Conservation (phyloP, 179 eudicot species). For the Beta macrorhiza region DNA sequence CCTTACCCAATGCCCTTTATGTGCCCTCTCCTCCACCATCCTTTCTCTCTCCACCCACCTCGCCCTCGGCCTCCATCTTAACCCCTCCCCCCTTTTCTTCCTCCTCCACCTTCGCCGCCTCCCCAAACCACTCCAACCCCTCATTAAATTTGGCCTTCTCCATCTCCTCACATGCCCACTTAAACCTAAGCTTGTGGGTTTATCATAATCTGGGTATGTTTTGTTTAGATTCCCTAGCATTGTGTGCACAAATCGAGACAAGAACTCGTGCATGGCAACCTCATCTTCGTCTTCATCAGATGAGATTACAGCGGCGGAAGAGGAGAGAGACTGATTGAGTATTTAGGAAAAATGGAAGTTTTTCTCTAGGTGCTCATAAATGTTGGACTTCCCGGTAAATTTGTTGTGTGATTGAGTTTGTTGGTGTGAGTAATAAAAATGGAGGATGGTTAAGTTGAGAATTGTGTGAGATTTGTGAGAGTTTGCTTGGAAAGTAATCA, state of each 20-base stretch:
- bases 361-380: neutral
- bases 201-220: constrained; percentile 51
- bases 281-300: constrained; percentile 38
- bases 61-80: constrained; percentile 14
- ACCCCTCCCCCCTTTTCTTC: neutral
- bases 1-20: too few relatives aligned
- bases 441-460: neutral
- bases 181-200: constrained; percentile 73
- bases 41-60: constrained; percentile 5
- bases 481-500: neutral
- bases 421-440: constrained; percentile 2
- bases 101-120: constrained; percentile 33
- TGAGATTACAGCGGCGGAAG: neutral
- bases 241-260: constrained; percentile 75
- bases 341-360: neutral
- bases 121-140: constrained; percentile 38
- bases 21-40: too few relatives aligned
- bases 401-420: neutral
- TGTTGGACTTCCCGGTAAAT: neutral
- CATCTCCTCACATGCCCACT: constrained; percentile 91
- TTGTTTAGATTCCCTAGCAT: constrained; percentile 66
- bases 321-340: neutral
- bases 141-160: constrained; percentile 71
- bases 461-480: neutral
- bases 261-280: constrained; percentile 67